Base-by-base conservation (phyloP, 495 filamentous ascomycete species). In the Extremus antarcticus region DNA sequence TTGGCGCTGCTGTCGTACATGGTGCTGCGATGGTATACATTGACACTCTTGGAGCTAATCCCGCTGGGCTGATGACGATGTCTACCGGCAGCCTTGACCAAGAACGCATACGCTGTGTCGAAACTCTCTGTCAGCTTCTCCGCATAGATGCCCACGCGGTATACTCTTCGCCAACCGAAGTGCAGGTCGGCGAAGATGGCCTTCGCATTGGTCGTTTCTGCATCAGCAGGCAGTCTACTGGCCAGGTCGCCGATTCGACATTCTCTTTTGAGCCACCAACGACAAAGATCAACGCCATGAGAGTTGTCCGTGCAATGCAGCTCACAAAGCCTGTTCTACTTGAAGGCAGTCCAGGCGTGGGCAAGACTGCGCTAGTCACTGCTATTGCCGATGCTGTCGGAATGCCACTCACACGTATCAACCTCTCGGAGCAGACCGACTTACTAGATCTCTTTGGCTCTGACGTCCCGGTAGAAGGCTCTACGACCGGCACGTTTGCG, bases 371-470 rank as follows among this genome's bases (percentile, higher is more conserved):
- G 16, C 78, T 99, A 8, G 77, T 99, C 3, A 83, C 83, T 19
- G 91, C 90, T 3, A 76, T 97, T 48, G 87, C 92, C 1, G 76
- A 76, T 57, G 81, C 85, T 23, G 79, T 87, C 59, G 87, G 88
- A 19, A 82, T 83, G 50, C 81, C 86, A 17, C 74, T 99, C 41
- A 94, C 86, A 21, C 80, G 94, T 56, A 95, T 99, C 67, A 99
- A 99, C 64, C 74, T 99, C 54, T 96, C 92, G 0, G 94, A 97
- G 58, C 94, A 99, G 70, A 96, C 94, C 0, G 94, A 99, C 62
- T 72, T 99, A 20, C 92, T 95, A 74, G 94, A 99, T 65, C 71
- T 99, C 10, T 99, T 99, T 68, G 94, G 94, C 39, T 95, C 90
- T 3, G 94, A 99, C 74, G 87, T 95, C 1, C 94, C 94, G 1